phyloP scores from a whole-genome alignment of 768 basidiomycete genomes.

The Paxillus involutus region DNA sequence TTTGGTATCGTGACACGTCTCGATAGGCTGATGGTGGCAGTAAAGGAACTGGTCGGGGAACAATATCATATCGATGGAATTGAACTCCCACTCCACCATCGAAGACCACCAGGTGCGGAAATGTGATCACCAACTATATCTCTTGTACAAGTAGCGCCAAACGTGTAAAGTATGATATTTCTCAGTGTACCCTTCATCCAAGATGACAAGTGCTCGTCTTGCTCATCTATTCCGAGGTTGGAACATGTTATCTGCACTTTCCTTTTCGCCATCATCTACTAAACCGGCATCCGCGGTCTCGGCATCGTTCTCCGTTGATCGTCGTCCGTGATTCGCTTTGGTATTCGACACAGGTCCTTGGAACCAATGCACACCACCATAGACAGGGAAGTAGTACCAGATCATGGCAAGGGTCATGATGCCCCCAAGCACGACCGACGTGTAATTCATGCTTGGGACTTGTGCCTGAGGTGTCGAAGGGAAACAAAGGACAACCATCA shows the following conservation, averaged over 20 bases:
- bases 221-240: background rate
- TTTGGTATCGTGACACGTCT: conserved; percentile 70
- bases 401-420: conserved; percentile 17
- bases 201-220: background rate
- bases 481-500: conserved; percentile 33
- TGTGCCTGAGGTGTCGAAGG: conserved; percentile 25
- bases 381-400: conserved; percentile 63
- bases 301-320: too few relatives aligned
- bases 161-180: background rate
- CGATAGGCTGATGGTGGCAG: conserved; percentile 76
- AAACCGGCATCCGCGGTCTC: background rate
- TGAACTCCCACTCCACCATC: conserved; percentile 32
- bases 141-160: background rate
- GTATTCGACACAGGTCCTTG: conserved; percentile 48
- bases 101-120: conserved; percentile 25
- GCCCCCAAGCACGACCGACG: conserved; percentile 34
- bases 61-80: conserved; percentile 82
- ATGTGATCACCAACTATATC: conserved; percentile 32
- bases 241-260: background rate
- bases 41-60: conserved; percentile 85
- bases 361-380: conserved; percentile 71
- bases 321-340: too few relatives aligned
- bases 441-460: conserved; percentile 30
- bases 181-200: background rate
- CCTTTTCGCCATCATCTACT: background rate